Base-by-base conservation (phyloP, 2,329 filamentous ascomycete species). In the Monilinia polystroma region DNA sequence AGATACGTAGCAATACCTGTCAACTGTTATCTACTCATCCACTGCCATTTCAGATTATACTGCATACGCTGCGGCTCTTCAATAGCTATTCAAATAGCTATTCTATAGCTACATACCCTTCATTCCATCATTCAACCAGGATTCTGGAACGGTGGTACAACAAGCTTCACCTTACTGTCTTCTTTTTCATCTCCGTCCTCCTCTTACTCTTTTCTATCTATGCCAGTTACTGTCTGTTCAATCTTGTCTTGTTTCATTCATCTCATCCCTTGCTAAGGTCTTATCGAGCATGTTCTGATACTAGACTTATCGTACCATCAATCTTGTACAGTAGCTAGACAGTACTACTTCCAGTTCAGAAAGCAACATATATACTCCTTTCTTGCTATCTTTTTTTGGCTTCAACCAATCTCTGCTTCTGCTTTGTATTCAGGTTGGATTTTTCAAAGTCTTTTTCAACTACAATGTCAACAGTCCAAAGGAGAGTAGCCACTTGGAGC, bases 401-500 rank as follows among this genome's bases (percentile, higher is more conserved):
- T 3, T 4, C 14, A 23, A 14, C n/a, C 47, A 23, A 51, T 20
- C n/a, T n/a, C 12, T 51, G 18, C 11, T 23, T 12, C 47, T 23
- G 20, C 10, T 23, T 12, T 51, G 2, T 23, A 23, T 35, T 62
- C 43, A 8, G 10, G 23, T 11, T 7, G 12, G 20, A 60, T 18
- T 16, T 29, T 23, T 1, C 18, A 23, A 38, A 38, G 45, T 20
- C 32, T 41, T 8, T 20, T 62, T 20, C 8, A 26, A 32, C 29
- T 51, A 38, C 32, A 49, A 66, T 63, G 62, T 20, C 60, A 32
- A 51, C 55, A 29, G 1, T 53, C 55, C 64, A 66, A 65, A 75
- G 76, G 45, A 74, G 72, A 63, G 69, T 67, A 54, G 69, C 74
- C 5, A 63, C 69, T 49, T 63, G 75, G 58, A 80, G 78, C 68